A percentile compares a stretch with the other conserved stretches of the same genome.
phyloP scores from a whole-genome alignment of 129 eudicot species.

The Deinandra increscens region DNA sequence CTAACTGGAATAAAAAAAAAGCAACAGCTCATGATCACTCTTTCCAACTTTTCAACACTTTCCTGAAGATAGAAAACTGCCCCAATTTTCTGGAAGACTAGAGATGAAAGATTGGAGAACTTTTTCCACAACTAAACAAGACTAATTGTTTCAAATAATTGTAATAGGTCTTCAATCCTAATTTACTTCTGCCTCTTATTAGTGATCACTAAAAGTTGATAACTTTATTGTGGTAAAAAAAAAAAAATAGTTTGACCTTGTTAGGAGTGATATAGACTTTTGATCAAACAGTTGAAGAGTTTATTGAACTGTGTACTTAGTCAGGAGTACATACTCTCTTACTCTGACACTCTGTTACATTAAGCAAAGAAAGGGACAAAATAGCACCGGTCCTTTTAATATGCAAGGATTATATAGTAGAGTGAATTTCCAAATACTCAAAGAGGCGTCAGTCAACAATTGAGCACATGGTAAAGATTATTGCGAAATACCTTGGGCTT shows the following conservation, averaged over 20 bases:
- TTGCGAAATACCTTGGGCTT: constrained; percentile 63
- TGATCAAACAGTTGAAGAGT: not conserved
- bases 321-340: not conserved
- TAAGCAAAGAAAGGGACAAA: not conserved
- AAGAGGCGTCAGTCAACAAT: not conserved
- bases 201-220: not conserved
- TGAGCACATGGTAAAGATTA: not conserved
- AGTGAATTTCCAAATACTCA: constrained; percentile 8
- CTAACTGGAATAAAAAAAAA: not conserved
- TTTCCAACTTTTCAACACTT: not conserved
- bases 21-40: not conserved
- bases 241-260: not conserved
- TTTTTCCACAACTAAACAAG: not conserved
- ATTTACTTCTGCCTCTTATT: not conserved
- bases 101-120: not conserved
- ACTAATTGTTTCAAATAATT: not conserved
- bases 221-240: not conserved
- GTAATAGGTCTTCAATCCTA: not conserved
- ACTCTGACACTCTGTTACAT: not conserved
- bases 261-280: not conserved
- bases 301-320: not conserved
- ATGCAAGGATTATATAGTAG: not conserved
- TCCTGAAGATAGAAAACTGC: not conserved
- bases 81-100: not conserved
- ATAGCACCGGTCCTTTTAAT: not conserved